Conservation (phyloP, 257 asterid species). For the Gentiana dahurica region DNA sequence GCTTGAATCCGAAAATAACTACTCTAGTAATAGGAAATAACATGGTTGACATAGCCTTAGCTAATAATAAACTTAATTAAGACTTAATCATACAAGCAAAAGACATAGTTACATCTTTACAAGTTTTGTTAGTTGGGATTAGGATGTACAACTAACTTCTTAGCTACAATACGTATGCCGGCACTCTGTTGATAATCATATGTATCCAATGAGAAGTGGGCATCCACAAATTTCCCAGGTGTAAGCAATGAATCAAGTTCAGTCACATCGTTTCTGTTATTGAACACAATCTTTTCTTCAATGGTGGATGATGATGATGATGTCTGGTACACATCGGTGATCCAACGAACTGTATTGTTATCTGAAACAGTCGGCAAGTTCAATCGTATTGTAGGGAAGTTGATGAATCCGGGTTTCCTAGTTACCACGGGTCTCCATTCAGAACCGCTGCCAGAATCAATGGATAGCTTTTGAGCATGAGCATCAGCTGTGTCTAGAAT, state of each 20-base stretch:
- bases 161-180: slow-evolving; percentile 74
- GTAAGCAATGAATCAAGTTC: slow-evolving; percentile 48
- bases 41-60: too few relatives aligned
- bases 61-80: too few relatives aligned
- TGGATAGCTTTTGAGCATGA: slow-evolving; percentile 43
- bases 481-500: slow-evolving; percentile 53
- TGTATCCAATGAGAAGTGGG: slow-evolving; percentile 55
- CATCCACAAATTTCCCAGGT: slow-evolving; percentile 60
- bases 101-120: slow-evolving; percentile 1
- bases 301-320: slow-evolving; percentile 41
- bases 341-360: slow-evolving; percentile 38
- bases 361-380: slow-evolving; percentile 52
- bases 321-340: slow-evolving; percentile 62
- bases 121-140: slow-evolving; percentile 26
- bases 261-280: slow-evolving; percentile 34
- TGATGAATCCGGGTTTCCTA: slow-evolving; percentile 58
- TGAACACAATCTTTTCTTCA: slow-evolving; percentile 47
- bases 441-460: slow-evolving; percentile 64
- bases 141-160: slow-evolving; percentile 46
- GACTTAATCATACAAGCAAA: too few relatives aligned
- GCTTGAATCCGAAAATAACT: too few relatives aligned
- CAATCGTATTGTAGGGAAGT: slow-evolving; percentile 66
- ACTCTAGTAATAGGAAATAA: too few relatives aligned
- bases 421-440: slow-evolving; percentile 75
- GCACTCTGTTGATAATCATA: slow-evolving; percentile 77